Evolutionary conservation across 805 yeast species (phyloP), one percentile per base, ranked within the genome.

Genomic region (Ogataea nonfermentans): DNA sequence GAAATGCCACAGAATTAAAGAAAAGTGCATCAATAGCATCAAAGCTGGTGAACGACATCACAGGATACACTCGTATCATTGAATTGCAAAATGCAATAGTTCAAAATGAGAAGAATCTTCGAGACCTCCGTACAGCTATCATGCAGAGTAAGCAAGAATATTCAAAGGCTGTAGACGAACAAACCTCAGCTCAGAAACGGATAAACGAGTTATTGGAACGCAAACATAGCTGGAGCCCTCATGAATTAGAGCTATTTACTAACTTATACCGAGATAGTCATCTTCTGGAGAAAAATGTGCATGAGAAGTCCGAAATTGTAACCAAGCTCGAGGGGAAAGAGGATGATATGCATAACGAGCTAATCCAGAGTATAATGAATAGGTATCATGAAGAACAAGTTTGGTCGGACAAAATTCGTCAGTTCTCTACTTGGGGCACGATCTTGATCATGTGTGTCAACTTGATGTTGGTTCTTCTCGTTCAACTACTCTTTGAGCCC

Each of bases 381-480:
- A 69, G 98, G 51, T 93, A 93, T 55, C 96, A 91, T 47, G 98
- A 93, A 59, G 99, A 93, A 56, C 98, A 93, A 62, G 79, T 93
- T 6, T 93, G 99, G 98, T 87, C 96, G 2, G 99, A 93, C 63
- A 90, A 90, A 62, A 93, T 93, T 44, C 71, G 99, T 45, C 76
- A 90, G 49, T 88, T 95, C 4, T 86, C 96, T 5, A 90, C 98
- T 0, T 93, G 96, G 95, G 99, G 98, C 2, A 93, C 99, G 0
- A 79, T 93, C 73, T 66, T 81, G 4, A 70, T 93, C 29, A 88
- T 90, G 95, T 93, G 88, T 1, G 74, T 88, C 47, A 93, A 93
- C 65, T 73, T 91, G 17, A 36, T 84, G 7, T 61, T 95, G 19
- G 89, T 93, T 48, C 55, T 89, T 3, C 68, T 85, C 6, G 93